phyloP scores from a whole-genome alignment of 441 rosid genomes.

The Syzygium syzygioides region DNA sequence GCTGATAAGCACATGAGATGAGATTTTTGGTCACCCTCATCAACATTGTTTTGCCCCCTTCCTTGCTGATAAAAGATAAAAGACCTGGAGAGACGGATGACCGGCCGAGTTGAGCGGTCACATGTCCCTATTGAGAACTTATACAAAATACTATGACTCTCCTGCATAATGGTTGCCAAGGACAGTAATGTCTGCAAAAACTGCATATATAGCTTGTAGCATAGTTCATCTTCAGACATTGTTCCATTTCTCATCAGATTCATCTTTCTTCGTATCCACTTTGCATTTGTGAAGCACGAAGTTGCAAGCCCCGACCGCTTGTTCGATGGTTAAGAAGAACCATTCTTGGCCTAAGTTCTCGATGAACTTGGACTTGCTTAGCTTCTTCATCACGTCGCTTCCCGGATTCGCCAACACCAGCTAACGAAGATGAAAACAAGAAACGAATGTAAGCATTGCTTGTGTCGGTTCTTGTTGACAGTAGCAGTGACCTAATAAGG shows the following conservation, averaged over 20 bases:
- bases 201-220: neutral
- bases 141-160: neutral
- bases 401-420: conserved; percentile 90
- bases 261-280: conserved; percentile 15
- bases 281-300: conserved; percentile 67
- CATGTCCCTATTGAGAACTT: neutral
- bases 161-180: neutral
- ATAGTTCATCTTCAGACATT: conserved; percentile 27
- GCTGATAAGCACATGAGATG: neutral
- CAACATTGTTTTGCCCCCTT: neutral
- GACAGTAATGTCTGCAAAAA: neutral
- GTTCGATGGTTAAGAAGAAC: conserved; percentile 80
- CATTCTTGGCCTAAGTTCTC: conserved; percentile 71
- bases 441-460: neutral
- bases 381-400: conserved; percentile 90
- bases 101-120: neutral
- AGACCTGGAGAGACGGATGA: neutral
- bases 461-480: neutral
- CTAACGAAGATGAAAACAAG: conserved; percentile 17
- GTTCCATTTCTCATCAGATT: conserved; percentile 32
- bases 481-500: neutral
- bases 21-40: neutral
- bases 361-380: conserved; percentile 61
- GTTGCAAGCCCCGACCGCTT: conserved; percentile 82
- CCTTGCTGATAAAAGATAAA: neutral